Base-by-base conservation (phyloP, 768 basidiomycete genomes). In the Russula compacta region DNA sequence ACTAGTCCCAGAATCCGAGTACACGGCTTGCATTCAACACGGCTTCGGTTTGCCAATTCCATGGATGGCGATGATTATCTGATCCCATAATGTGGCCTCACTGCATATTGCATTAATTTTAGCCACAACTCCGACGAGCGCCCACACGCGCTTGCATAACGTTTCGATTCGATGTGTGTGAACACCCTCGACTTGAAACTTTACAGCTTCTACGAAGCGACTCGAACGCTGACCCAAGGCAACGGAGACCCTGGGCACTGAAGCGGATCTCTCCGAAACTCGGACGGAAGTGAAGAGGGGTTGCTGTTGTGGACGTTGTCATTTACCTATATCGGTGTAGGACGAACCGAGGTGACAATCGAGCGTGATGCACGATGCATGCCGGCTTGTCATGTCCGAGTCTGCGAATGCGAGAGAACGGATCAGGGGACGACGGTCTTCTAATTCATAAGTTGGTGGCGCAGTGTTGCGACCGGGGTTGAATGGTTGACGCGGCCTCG, bases 61-160 rank as follows among this genome's bases (percentile, higher is more conserved):
- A 38, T 56, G 48, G 54, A 38, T 56, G 48, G 60, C 54, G 59
- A 55, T 60, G 15, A 42, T 56, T 42, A 60, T 60, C 59, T 49
- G 53, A 50, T 56, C 44, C 36, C 11, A 55, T 50, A 56, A 48
- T 48, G 48, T 43, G 47, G 44, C 47, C 19, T 56, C 53, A 56
- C 32, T 11, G 40, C 40, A n/a, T 17, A 49, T 36, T 8, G 17
- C 32, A 49, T 56, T 52, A 39, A 46, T 51, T 44, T 56, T 19
- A 46, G 12, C 29, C 55, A 52, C 29, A 61, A 52, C 60, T 56
- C 44, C 49, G 55, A 56, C 21, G 21, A 12, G 32, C 24, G 29
- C 29, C 15, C 51, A 2, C 48, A 19, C 21, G 35, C 15, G 14
- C 38, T 32, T 43, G 17, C 46, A 9, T 3, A 33, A 48, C 46